Percentiles rank a stretch among this genome's conserved stretches.
phyloP scores from a whole-genome alignment of 306 rosid species.

The Dalbergia cultrata region DNA sequence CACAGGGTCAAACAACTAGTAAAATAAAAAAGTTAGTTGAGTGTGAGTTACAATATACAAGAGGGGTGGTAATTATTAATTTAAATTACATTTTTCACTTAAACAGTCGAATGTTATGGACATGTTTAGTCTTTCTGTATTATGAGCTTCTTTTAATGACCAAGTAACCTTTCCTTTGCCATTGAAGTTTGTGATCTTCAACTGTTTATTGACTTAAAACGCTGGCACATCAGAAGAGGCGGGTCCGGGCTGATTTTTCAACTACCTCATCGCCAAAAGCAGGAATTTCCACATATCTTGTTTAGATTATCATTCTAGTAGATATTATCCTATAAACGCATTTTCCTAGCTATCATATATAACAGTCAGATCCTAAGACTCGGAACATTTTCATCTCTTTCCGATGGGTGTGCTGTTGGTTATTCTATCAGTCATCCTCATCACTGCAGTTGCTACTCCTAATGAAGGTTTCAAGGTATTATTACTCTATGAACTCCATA shows the following conservation, averaged over 20 bases:
- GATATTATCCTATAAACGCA: neutral
- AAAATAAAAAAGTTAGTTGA: too few species aligned
- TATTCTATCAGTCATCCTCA: constrained; percentile 39
- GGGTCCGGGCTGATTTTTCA: neutral
- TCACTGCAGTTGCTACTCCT: constrained; percentile 25
- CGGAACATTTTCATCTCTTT: constrained; percentile 1
- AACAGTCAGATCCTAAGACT: constrained; percentile 5
- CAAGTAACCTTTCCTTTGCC: neutral
- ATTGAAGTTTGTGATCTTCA: neutral
- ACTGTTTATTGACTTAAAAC: neutral
- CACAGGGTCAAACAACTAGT: too few species aligned
- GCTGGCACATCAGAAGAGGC: neutral
- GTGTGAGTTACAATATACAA: too few species aligned
- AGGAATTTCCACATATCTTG: too few species aligned
- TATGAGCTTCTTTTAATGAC: neutral
- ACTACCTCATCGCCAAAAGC: neutral
- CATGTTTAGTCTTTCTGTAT: too few species aligned
- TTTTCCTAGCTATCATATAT: constrained; percentile 4
- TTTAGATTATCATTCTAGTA: neutral
- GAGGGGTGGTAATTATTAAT: too few species aligned
- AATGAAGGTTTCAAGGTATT: constrained; percentile 40
- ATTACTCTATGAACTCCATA: neutral
- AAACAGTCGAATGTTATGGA: neutral
- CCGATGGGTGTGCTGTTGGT: constrained; percentile 41
- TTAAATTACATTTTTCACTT: neutral